These are phyloP conservation scores for Hymenoscyphus repandus DNA, from an alignment of 2,329 filamentous ascomycete genomes.

Conservation along the genomic window DNA sequence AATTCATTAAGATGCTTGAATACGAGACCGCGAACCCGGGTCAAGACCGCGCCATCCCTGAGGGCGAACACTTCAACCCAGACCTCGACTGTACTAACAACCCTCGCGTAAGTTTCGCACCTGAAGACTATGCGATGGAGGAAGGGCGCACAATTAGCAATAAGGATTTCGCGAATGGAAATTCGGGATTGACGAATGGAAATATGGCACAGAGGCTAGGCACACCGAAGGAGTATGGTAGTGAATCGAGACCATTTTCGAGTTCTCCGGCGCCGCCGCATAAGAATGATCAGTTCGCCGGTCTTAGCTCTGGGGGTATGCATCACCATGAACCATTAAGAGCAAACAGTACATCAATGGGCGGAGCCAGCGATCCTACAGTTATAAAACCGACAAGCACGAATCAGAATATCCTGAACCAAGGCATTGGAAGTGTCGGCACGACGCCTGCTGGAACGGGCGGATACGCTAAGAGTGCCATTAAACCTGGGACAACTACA, in stretches of 20 bases:
- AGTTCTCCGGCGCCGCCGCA: constrained; percentile 18
- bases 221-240: constrained; percentile 13
- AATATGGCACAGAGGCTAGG: not conserved
- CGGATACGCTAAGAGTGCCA: constrained; percentile 6
- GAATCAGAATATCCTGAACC: not conserved
- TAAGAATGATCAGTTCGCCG: constrained; percentile 21
- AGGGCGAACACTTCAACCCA: constrained; percentile 20
- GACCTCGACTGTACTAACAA: constrained; percentile 8
- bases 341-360: not conserved
- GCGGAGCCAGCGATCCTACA: constrained; percentile 3
- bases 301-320: constrained; percentile 12
- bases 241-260: constrained; percentile 8
- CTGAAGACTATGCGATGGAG: constrained; percentile 15
- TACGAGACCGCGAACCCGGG: constrained; percentile 42
- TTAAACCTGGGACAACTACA: constrained; percentile 8
- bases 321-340: constrained; percentile 5
- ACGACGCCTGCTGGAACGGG: not conserved
- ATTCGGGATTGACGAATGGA: not conserved
- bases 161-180: too few species aligned
- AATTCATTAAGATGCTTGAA: constrained; percentile 44
- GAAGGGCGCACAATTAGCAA: not conserved
- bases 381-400: not conserved
- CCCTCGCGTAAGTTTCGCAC: constrained; percentile 14
- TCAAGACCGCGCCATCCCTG: constrained; percentile 16
- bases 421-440: not conserved